Percentiles rank a stretch among this genome's conserved stretches.
These are phyloP conservation scores for Eimeria tenella DNA, from an alignment of 169 alveolate species.

Conservation along the genomic window DNA sequence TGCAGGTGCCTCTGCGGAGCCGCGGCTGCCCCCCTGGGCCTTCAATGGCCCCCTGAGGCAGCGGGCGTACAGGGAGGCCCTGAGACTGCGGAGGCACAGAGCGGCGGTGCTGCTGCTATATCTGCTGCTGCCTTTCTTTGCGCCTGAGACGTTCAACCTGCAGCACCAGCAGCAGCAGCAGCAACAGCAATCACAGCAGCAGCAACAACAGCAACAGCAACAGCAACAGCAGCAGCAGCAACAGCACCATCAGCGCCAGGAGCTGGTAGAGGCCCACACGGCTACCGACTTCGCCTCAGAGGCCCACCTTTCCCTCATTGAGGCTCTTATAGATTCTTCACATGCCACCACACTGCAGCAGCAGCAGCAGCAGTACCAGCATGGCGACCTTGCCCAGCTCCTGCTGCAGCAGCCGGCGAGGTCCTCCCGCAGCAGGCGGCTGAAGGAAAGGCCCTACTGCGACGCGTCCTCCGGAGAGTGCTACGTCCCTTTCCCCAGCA, in stretches of 20 bases:
- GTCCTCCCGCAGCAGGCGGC: neutral
- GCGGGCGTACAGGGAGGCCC: neutral
- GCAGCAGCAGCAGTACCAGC: neutral
- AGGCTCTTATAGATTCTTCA: too few species aligned
- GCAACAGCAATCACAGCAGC: neutral
- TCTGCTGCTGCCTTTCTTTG: neutral
- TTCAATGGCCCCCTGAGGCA: neutral
- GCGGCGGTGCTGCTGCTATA: neutral
- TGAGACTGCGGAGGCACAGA: neutral
- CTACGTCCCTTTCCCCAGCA: neutral
- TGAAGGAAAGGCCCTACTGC: neutral
- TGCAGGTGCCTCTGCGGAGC: neutral
- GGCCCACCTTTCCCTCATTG: neutral
- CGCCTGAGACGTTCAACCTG: neutral
- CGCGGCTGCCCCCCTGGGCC: neutral
- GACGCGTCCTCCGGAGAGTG: neutral
- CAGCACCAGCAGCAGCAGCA: neutral
- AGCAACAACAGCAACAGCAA: neutral
- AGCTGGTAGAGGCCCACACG: neutral
- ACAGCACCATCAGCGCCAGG: neutral
- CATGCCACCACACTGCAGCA: neutral
- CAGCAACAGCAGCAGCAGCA: neutral
- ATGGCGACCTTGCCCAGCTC: neutral
- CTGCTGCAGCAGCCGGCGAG: neutral
- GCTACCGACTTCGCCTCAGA: neutral